A percentile compares a stretch with the other conserved stretches of the same genome.
Evolutionary conservation across 1,139 yeast species (phyloP).

Genomic region (Candida glucosophila): DNA sequence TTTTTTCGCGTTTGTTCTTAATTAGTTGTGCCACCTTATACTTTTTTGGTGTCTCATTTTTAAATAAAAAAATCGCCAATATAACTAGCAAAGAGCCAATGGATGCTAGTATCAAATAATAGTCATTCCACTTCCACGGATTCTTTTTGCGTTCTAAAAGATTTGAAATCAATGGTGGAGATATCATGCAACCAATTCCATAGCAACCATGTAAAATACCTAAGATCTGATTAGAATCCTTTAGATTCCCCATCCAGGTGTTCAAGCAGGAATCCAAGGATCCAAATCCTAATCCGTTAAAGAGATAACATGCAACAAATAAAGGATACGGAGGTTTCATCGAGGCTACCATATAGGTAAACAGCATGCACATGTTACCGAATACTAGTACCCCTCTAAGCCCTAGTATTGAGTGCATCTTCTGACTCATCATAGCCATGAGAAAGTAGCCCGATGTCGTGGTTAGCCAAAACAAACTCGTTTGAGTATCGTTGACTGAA

Average conservation of each 20-base stretch:
- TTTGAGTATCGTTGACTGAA: conserved; percentile 31
- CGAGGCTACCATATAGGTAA: conserved; percentile 19
- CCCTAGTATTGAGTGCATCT: conserved; percentile 24
- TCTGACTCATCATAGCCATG: conserved; percentile 29
- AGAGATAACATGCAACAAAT: conserved; percentile 25
- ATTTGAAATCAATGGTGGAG: conserved; percentile 51
- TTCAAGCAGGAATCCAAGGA: conserved; percentile 52
- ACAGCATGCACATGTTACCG: conserved; percentile 24
- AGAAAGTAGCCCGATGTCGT: conserved; percentile 29
- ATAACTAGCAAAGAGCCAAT: conserved; percentile 17
- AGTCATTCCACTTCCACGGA: conserved; percentile 42
- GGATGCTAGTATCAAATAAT: conserved; percentile 29
- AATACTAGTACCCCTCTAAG: conserved; percentile 28
- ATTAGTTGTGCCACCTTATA: conserved; percentile 27
- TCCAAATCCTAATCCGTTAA: conserved; percentile 55
- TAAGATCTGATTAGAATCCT: conserved; percentile 51
- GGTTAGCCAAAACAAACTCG: conserved; percentile 26
- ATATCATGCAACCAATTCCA: conserved; percentile 60
- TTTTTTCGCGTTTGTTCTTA: conserved; percentile 7
- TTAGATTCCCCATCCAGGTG: conserved; percentile 49
- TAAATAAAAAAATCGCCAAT: conserved; percentile 23
- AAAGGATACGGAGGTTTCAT: conserved; percentile 28
- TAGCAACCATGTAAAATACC: conserved; percentile 63
- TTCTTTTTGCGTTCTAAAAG: conserved; percentile 22
- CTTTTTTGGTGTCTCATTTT: conserved; percentile 47